Base-by-base conservation (phyloP, 805 yeast genomes). In the Candida odintsovae region DNA sequence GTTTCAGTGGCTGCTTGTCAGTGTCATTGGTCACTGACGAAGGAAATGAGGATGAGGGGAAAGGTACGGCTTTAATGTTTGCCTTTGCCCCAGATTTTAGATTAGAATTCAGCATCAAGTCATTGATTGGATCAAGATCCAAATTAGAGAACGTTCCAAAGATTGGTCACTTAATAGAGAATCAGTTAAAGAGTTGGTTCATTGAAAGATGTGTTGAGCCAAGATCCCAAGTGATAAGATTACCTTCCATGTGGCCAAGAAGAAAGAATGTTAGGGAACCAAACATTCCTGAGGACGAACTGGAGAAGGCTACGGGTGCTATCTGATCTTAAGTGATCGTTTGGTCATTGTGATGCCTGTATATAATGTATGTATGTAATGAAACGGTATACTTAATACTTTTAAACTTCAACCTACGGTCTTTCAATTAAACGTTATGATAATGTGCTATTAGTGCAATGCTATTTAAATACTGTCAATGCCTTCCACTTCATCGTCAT, bases 201-300 rank as follows among this genome's bases (percentile, higher is more conserved):
- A 82, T 83, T 16, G 97, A 92, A 56, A 73, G 97, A 51, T 89
- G 96, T 61, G 94, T 94, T 12, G 95, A 89, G 54, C 99, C 99
- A 1, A 75, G 95, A 55, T 92, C 84, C 58, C 96, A 90, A 62
- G 84, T 88, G 42, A 80, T 94, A 26, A 76, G 76, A 57, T 66
- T 94, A 28, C 99, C 98, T 3, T 83, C 88, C 41, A 67, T 90
- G 60, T 90, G 97, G 97, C 95, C 95, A 21, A 66, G 81, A 53
- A 75, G 76, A 51, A 77, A 76, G 53, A 77, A 75, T 49, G 77
- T 80, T 1, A 71, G 82, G 54, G 74, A 75, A 29, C 61, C 67
- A 4, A 49, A 40, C 15, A 16, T 45, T 8, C 41, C 45, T 18
- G 56, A 45, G 11, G 54, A 48, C 1, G 46, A 40, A 12, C 41